These are phyloP conservation scores for Arthrobotrys megalospora DNA, from an alignment of 2,329 filamentous ascomycete genomes.

Conservation along the genomic window DNA sequence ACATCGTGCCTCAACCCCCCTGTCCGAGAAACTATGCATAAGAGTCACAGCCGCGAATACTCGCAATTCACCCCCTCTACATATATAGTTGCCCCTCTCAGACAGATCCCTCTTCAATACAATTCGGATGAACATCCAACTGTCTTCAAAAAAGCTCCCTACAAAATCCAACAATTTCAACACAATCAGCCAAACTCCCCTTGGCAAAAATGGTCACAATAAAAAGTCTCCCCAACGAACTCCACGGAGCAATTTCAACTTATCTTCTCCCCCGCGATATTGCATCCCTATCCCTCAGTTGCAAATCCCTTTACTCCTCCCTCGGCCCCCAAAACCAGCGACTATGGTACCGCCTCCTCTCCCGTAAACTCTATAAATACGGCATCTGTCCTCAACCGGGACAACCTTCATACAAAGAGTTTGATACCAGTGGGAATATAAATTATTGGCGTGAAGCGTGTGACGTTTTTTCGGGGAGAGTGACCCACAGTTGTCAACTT, in stretches of 20 bases:
- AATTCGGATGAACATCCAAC: no score
- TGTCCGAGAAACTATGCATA: no score
- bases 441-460: slow-evolving; percentile 1
- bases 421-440: neutral
- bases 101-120: no score
- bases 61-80: no score
- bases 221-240: slow-evolving; percentile 1
- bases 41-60: no score
- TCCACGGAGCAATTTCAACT: slow-evolving; percentile 9
- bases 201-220: neutral
- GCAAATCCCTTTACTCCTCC: neutral
- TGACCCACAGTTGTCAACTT: neutral
- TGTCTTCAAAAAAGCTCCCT: no score
- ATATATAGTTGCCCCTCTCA: no score
- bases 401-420: neutral
- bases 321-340: neutral
- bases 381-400: no score
- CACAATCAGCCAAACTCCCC: no score
- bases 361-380: no score
- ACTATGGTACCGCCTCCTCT: neutral
- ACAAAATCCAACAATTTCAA: no score
- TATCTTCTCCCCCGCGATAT: slow-evolving; percentile 18
- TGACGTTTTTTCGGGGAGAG: neutral
- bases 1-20: no score
- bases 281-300: neutral